phyloP scores from a whole-genome alignment of 163 green algal species.

The Scenedesmus sp. region DNA sequence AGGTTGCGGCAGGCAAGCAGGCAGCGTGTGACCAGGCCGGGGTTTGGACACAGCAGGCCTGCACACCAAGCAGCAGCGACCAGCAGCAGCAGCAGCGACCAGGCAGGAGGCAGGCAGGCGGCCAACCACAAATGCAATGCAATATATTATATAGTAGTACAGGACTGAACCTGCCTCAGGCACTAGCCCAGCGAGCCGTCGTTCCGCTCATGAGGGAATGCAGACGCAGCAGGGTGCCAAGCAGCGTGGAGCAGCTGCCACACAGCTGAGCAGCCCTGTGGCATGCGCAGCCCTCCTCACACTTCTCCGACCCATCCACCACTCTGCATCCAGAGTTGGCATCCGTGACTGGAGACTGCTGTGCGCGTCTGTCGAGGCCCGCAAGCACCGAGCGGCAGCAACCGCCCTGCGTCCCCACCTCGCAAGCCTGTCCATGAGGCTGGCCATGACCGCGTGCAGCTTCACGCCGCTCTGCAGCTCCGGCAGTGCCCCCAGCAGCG shows the following conservation, averaged over 20 bases:
- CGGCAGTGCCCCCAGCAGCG: conserved; percentile 88
- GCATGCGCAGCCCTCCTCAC: background rate
- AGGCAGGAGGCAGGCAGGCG: no score
- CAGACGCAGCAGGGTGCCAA: background rate
- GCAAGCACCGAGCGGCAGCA: background rate
- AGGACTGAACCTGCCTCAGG: no score
- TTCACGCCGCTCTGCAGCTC: conserved; percentile 89
- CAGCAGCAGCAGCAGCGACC: background rate
- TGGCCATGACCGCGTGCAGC: conserved; percentile 68
- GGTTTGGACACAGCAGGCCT: background rate
- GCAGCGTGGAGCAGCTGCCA: no score
- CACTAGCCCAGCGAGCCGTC: no score
- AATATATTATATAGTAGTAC: no score
- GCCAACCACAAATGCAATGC: no score
- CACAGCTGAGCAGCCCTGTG: no score
- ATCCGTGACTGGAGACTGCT: no score
- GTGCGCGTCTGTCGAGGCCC: no score
- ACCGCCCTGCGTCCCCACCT: conserved; percentile 55
- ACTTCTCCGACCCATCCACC: background rate
- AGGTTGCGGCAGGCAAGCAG: background rate
- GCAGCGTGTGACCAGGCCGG: background rate
- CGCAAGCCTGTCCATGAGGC: conserved; percentile 86
- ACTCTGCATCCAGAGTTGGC: no score
- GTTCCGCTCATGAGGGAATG: background rate
- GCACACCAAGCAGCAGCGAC: no score